These are phyloP conservation scores for Zygnema cylindricum DNA, from an alignment of 139 green algal genomes.

Conservation along the genomic window DNA sequence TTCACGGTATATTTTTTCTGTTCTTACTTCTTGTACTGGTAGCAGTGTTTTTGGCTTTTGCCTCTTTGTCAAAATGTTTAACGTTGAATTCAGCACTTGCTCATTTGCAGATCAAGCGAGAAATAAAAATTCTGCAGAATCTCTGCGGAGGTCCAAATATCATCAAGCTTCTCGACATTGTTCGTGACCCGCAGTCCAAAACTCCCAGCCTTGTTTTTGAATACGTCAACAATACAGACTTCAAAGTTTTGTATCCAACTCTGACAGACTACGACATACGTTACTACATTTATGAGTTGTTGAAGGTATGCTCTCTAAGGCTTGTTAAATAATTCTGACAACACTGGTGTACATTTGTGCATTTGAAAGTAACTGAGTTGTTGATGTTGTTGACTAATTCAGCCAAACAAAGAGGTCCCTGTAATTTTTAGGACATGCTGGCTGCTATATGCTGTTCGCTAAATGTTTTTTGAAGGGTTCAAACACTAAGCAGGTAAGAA, in stretches of 20 bases:
- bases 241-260: constrained; percentile 96
- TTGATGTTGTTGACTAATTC: no score
- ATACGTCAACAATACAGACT: constrained; percentile 92
- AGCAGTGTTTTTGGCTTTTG: neutral
- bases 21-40: neutral
- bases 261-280: constrained; percentile 95
- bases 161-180: constrained; percentile 95
- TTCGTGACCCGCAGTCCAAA: constrained; percentile 89
- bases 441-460: no score
- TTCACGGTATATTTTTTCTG: neutral
- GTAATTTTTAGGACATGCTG: no score
- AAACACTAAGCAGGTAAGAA: no score
- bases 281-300: constrained; percentile 97
- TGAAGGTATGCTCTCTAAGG: constrained; percentile 82
- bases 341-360: no score
- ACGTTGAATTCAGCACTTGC: no score
- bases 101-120: constrained; percentile 82
- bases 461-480: no score
- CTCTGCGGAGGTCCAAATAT: constrained; percentile 95
- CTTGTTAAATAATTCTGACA: no score
- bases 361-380: no score
- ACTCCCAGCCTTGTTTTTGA: constrained; percentile 97
- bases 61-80: neutral
- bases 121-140: constrained; percentile 99
- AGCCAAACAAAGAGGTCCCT: no score